Evolutionary conservation across 257 asterid species (phyloP).

Genomic region (Solanum tarijense): DNA sequence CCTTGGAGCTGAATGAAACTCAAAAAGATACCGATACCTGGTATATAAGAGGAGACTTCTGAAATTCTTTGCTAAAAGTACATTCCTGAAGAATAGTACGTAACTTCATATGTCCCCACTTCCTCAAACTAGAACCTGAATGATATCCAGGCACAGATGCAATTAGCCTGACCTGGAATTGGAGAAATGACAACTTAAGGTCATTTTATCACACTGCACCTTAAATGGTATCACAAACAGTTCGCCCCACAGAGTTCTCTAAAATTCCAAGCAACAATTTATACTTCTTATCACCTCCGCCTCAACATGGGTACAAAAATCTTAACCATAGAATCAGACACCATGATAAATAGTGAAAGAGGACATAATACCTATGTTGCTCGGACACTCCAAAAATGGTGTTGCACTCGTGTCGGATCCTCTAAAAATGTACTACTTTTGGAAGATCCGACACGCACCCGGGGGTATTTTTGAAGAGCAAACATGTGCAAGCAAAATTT

Average conservation of each 20-base stretch:
- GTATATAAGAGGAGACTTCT: slow-evolving; percentile 79
- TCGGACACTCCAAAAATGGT: neutral
- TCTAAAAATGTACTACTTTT: neutral
- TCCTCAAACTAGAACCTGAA: slow-evolving; percentile 63
- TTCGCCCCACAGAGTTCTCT: neutral
- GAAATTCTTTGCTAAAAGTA: slow-evolving; percentile 66
- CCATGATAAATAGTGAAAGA: neutral
- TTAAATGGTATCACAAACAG: neutral
- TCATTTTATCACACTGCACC: neutral
- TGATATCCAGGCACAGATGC: slow-evolving; percentile 98
- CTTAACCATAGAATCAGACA: neutral
- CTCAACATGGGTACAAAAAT: neutral
- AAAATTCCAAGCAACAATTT: neutral
- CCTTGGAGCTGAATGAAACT: slow-evolving; percentile 6
- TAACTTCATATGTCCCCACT: slow-evolving; percentile 99
- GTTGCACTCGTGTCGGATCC: neutral
- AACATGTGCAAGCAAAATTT: neutral
- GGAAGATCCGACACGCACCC: neutral
- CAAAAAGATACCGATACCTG: slow-evolving; percentile 37
- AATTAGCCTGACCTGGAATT: slow-evolving; percentile 78
- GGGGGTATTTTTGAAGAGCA: neutral
- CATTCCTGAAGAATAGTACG: slow-evolving; percentile 81
- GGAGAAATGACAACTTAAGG: neutral
- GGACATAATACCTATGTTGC: neutral
- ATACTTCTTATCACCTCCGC: neutral